These are phyloP conservation scores for Chlorella sp. DNA, from an alignment of 139 green algal genomes.

Conservation along the genomic window DNA sequence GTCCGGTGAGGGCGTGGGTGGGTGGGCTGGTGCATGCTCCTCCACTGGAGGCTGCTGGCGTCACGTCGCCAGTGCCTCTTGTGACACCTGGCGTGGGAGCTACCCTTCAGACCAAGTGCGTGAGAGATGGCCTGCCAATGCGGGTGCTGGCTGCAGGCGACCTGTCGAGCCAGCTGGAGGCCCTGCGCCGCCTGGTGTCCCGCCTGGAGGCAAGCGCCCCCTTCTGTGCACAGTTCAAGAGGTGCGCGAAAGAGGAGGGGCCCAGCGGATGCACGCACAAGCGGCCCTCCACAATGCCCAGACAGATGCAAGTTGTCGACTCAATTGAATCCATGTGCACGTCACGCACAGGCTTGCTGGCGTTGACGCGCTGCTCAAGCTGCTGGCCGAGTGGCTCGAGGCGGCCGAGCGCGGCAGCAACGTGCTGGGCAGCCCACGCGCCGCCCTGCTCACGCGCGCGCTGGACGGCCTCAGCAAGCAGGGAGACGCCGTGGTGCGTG, in stretches of 20 bases:
- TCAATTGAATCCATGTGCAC: neutral
- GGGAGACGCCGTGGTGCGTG: neutral
- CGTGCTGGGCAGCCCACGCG: neutral
- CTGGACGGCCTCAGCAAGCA: neutral
- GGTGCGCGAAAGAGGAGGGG: neutral
- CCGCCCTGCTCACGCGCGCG: neutral
- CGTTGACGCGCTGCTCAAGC: neutral
- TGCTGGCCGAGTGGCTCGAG: neutral
- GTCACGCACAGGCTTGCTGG: neutral
- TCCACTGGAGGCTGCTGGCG: neutral
- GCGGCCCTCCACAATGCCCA: no score
- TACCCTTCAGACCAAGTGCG: neutral
- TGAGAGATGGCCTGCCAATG: neutral
- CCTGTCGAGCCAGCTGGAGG: neutral
- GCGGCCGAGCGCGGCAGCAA: neutral
- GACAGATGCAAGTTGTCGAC: neutral
- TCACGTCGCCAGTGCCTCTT: neutral
- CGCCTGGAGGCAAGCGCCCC: neutral
- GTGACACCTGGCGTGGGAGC: no score
- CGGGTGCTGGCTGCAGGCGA: neutral
- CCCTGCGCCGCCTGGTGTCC: neutral
- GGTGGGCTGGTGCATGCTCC: neutral
- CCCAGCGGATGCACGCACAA: neutral
- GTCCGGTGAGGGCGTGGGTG: neutral
- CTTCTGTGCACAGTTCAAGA: neutral